These are phyloP conservation scores for Candida vartiovaarae DNA, from an alignment of 805 yeast genomes.

Conservation along the genomic window DNA sequence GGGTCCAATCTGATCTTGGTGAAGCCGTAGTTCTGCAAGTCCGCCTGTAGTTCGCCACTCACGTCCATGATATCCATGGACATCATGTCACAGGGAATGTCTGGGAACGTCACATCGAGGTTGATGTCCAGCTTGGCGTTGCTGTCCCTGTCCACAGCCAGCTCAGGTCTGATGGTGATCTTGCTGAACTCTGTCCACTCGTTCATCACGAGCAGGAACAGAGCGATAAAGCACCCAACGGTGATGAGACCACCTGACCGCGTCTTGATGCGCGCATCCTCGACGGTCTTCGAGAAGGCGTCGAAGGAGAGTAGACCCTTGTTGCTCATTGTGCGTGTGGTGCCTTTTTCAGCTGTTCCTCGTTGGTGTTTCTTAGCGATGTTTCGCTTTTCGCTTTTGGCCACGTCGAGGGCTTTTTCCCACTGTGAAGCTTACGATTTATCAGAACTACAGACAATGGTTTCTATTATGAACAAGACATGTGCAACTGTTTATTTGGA, in stretches of 20 bases:
- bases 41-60: slow-evolving; percentile 77
- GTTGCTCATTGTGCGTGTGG: slow-evolving; percentile 15
- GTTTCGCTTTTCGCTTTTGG: background rate
- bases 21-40: slow-evolving; percentile 65
- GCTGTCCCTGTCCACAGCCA: slow-evolving; percentile 82
- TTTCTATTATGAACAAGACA: too few relatives aligned
- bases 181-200: slow-evolving; percentile 74
- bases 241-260: slow-evolving; percentile 89
- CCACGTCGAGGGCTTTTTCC: background rate
- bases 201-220: slow-evolving; percentile 53
- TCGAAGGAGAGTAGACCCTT: slow-evolving; percentile 49
- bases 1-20: slow-evolving; percentile 55
- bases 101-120: slow-evolving; percentile 76
- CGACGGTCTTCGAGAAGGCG: slow-evolving; percentile 91
- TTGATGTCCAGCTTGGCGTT: slow-evolving; percentile 70
- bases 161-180: slow-evolving; percentile 67
- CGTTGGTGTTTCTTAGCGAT: background rate
- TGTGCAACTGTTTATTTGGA: slow-evolving; percentile 3
- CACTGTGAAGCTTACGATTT: too few relatives aligned
- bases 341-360: too few relatives aligned
- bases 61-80: slow-evolving; percentile 85
- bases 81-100: slow-evolving; percentile 77
- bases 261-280: slow-evolving; percentile 85
- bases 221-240: slow-evolving; percentile 53
- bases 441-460: too few relatives aligned